Conservation (phyloP, 352 stramenopile species). For the Phytophthora ramorum region DNA sequence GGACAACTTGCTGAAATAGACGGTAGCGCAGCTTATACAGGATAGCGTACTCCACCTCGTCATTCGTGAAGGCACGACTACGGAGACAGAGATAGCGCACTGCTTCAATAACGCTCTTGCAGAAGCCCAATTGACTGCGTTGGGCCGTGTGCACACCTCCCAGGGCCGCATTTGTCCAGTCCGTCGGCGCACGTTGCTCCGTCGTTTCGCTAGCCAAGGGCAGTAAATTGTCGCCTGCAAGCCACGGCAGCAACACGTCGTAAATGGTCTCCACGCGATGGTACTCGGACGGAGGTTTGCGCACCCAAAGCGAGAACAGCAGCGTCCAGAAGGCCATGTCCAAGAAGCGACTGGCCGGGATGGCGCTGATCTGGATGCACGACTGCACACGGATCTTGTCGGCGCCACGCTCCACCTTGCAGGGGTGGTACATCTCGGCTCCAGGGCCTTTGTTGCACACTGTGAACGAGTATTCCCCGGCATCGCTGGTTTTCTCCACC, state of each 20-base stretch:
- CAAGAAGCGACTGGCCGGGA: conserved; percentile 68
- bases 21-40: conserved; percentile 76
- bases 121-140: conserved; percentile 80
- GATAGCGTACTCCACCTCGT: conserved; percentile 74
- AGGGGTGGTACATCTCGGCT: conserved; percentile 84
- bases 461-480: conserved; percentile 72
- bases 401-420: conserved; percentile 20
- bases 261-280: conserved; percentile 90
- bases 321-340: conserved; percentile 90
- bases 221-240: conserved; percentile 77
- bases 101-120: conserved; percentile 84
- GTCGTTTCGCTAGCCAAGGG: conserved; percentile 56
- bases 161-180: conserved; percentile 43
- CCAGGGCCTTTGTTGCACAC: conserved; percentile 91
- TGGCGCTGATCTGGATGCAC: conserved; percentile 69
- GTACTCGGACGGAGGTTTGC: conserved; percentile 86
- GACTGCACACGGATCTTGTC: conserved; percentile 85
- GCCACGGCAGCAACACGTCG: conserved; percentile 89
- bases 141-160: conserved; percentile 63
- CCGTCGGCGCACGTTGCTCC: conserved; percentile 21
- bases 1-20: conserved; percentile 64
- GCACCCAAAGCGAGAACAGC: conserved; percentile 87
- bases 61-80: conserved; percentile 58
- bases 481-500: conserved; percentile 70
- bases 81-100: conserved; percentile 73